Conservation (phyloP, 2,329 filamentous ascomycete genomes). For the Paraphaeosphaeria sporulosa region DNA sequence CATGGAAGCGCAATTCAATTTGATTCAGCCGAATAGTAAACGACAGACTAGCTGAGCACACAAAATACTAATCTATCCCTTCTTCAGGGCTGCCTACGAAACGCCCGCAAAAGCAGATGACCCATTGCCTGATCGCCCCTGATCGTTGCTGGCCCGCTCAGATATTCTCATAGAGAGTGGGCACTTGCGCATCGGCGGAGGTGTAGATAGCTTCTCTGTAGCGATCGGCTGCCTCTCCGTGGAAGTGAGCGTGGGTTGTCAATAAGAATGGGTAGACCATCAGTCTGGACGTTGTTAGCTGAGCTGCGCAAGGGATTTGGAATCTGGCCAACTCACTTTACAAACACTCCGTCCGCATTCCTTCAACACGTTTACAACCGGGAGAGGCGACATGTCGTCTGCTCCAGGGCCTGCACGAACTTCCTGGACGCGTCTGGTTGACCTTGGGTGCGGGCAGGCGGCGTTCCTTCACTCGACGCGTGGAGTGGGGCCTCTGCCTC, state of each 20-base stretch:
- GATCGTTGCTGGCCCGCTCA: slow-evolving; percentile 3
- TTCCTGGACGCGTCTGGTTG: slow-evolving; percentile 42
- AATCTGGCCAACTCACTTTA: slow-evolving; percentile 33
- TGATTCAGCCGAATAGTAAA: slow-evolving; percentile 37
- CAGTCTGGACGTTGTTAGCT: slow-evolving; percentile 31
- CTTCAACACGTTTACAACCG: slow-evolving; percentile 47
- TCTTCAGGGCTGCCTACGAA: slow-evolving; percentile 32
- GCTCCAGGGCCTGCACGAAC: slow-evolving; percentile 39
- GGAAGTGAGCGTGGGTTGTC: slow-evolving; percentile 46
- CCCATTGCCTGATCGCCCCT: slow-evolving; percentile 23
- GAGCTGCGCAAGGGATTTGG: background rate
- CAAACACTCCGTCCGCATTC: slow-evolving; percentile 47
- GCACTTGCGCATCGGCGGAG: slow-evolving; percentile 1
- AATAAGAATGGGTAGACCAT: slow-evolving; percentile 47
- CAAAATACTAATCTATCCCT: slow-evolving; percentile 33
- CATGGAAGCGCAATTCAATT: slow-evolving; percentile 22
- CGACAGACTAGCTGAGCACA: slow-evolving; percentile 38
- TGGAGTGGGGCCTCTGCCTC: slow-evolving; percentile 79
- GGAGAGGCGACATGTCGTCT: slow-evolving; percentile 49
- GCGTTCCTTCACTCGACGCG: slow-evolving; percentile 62
- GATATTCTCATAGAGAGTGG: background rate
- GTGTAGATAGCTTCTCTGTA: slow-evolving; percentile 5
- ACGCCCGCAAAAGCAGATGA: slow-evolving; percentile 37
- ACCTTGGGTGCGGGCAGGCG: slow-evolving; percentile 52
- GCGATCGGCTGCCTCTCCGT: slow-evolving; percentile 42